Evolutionary conservation across 495 filamentous ascomycete genomes (phyloP), one percentile per base, ranked within the genome.

Genomic region (Podospora australis): DNA sequence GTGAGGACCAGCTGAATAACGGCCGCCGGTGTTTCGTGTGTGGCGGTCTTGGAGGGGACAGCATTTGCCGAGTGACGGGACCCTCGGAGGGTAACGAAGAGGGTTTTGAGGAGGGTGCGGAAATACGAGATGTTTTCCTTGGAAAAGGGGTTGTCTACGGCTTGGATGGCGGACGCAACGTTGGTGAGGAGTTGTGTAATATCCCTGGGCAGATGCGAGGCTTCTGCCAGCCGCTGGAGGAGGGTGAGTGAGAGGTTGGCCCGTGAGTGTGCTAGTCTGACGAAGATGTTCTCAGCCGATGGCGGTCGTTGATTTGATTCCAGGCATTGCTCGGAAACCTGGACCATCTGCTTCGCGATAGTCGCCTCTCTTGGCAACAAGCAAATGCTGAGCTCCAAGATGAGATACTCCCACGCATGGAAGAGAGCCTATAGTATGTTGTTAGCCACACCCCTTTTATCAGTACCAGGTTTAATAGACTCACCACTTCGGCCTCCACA

Each of bases 401-500:
- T 81, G 10, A 99, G 79, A 40, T 85, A 81, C 63, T 88, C 90
- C 92, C 92, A 99, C 50, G 87, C 84, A 50, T 86, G 77, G 43
- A 95, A 81, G 26, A 99, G 79, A 46, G 74, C 73, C 84, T 90
- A 36, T 36, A 26, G 9, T 3, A 11, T 39, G 46, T 36, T 50
- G 59, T 73, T 66, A 73, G 62, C 20, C 36, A 54, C 36, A 17
- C 1, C 7, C 2, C 13, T 36, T 29, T 26, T 3, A 14, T 2
- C 8, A 26, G 3, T 24, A 2, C 10, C 29, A 16, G 44, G 19
- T 13, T 19, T 9, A 9, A 38, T 17, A 16, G 50, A 79, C 87
- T 70, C 78, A 90, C 84, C 52, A 92, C 79, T 70, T 97, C 88
- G 28, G 91, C 83, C 60, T 96, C 89, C 36, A 97, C 87, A 13